A percentile compares a stretch with the other conserved stretches of the same genome.
Evolutionary conservation across 140 eudicot species (phyloP).

Genomic region (Erigeron philadelphicus): DNA sequence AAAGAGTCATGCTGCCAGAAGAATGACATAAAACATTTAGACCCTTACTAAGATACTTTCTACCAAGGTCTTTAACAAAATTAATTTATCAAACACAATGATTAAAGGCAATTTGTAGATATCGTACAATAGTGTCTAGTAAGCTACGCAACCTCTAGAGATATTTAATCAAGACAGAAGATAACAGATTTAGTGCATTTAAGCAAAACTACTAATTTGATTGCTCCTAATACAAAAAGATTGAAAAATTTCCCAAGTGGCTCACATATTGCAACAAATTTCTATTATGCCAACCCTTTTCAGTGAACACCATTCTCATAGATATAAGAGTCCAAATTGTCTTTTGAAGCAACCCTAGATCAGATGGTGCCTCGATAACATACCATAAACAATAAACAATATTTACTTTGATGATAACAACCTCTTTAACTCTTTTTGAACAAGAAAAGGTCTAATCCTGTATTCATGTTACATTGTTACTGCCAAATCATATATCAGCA

Average conservation of each 20-base stretch:
- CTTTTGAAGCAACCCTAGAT: conserved; percentile 11
- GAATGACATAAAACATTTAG: conserved; percentile 10
- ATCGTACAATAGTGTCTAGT: background rate
- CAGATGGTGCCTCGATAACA: conserved; percentile 1
- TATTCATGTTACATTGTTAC: background rate
- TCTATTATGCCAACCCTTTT: background rate
- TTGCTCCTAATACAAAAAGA: background rate
- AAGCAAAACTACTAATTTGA: background rate
- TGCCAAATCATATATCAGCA: background rate
- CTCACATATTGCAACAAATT: conserved; percentile 1
- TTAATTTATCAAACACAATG: background rate
- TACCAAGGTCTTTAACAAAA: background rate
- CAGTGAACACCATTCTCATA: background rate
- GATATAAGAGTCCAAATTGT: conserved; percentile 4
- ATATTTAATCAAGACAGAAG: conserved; percentile 3
- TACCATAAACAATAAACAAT: background rate
- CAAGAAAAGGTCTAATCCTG: background rate
- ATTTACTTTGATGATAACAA: background rate
- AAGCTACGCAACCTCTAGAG: conserved; percentile 13
- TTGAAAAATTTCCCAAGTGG: background rate
- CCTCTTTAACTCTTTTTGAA: background rate
- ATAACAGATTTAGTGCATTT: background rate
- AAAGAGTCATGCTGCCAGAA: conserved; percentile 57
- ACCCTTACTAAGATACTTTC: background rate
- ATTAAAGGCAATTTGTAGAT: background rate